Evolutionary conservation across 2,329 filamentous ascomycete species (phyloP).

Genomic region (Basipetospora chlamydospora): DNA sequence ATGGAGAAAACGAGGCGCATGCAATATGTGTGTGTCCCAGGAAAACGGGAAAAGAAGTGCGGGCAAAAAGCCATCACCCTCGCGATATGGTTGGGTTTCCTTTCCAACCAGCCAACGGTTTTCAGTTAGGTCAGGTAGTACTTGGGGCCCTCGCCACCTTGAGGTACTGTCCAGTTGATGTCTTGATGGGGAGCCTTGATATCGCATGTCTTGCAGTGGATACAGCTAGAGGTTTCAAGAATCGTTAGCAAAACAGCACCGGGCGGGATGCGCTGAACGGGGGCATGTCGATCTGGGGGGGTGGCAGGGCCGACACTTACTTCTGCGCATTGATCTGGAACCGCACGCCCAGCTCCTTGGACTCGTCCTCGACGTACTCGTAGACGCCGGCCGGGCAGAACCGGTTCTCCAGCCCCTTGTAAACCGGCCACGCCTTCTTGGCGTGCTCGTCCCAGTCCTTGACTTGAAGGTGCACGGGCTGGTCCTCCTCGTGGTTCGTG

Average conservation of each 20-base stretch:
- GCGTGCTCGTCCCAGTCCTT: constrained; percentile 90
- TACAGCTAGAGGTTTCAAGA: constrained; percentile 77
- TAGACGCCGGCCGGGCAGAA: constrained; percentile 98
- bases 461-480: constrained; percentile 91
- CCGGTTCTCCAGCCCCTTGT: constrained; percentile 84
- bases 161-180: constrained; percentile 93
- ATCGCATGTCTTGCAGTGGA: constrained; percentile 99
- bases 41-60: no score
- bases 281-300: constrained; percentile 3
- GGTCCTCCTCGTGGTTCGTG: constrained; percentile 97
- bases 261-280: no score
- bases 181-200: constrained; percentile 96
- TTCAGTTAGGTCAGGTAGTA: constrained; percentile 48
- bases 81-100: background rate
- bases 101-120: background rate
- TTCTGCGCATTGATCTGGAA: constrained; percentile 98
- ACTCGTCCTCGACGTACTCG: constrained; percentile 88
- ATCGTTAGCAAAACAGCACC: no score
- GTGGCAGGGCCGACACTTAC: constrained; percentile 40
- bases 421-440: constrained; percentile 66
- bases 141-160: constrained; percentile 69
- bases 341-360: constrained; percentile 72
- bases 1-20: no score
- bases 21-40: no score
- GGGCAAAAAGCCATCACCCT: no score